A percentile compares a stretch with the other conserved stretches of the same genome.
phyloP scores from a whole-genome alignment of 208 protist species.

The Trypanosomatidae sp. region DNA sequence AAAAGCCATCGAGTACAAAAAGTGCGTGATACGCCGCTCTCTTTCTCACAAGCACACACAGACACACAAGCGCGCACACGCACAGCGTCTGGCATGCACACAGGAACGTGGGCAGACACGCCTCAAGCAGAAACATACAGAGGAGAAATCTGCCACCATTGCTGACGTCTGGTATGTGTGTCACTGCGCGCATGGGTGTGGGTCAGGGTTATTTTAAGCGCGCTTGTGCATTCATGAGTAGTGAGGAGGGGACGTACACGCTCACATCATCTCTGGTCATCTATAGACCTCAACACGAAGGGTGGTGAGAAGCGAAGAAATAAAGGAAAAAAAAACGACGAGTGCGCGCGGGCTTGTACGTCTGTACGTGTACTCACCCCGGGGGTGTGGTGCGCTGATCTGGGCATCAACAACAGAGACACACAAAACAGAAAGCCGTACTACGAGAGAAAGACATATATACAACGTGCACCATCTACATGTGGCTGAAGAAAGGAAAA shows the following conservation, averaged over 20 bases:
- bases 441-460: background rate
- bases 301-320: slow-evolving; percentile 5
- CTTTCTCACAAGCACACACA: background rate
- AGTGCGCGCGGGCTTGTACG: background rate
- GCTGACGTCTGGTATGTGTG: no score
- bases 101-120: background rate
- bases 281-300: slow-evolving; percentile 5
- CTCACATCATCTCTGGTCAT: background rate
- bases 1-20: background rate
- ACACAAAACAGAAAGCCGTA: slow-evolving; percentile 4
- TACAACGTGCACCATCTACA: background rate
- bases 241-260: background rate
- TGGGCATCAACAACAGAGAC: background rate
- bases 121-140: background rate
- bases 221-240: background rate
- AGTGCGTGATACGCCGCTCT: background rate
- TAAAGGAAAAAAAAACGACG: slow-evolving; percentile 3
- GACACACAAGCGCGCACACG: background rate
- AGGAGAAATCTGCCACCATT: background rate
- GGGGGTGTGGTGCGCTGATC: background rate
- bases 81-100: background rate
- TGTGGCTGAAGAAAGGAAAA: background rate
- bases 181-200: background rate
- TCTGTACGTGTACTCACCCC: background rate
- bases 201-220: background rate